Percentiles rank a stretch among this genome's conserved stretches.
Evolutionary conservation across 2,329 filamentous ascomycete genomes (phyloP).

Genomic region (Escovopsis sp.): DNA sequence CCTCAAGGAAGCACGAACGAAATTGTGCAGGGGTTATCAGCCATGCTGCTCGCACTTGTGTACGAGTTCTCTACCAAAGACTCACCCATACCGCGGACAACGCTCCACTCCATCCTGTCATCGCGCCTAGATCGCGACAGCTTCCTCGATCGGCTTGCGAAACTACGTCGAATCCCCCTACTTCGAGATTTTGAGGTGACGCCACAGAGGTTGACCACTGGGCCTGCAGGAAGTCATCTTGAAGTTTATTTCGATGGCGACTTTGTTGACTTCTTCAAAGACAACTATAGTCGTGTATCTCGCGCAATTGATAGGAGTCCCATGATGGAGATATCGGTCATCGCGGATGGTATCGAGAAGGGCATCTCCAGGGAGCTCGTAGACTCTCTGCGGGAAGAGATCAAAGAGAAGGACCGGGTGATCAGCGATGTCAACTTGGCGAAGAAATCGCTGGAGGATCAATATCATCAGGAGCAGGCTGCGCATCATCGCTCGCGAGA

Average conservation of each 20-base stretch:
- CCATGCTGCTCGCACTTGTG: constrained; percentile 70
- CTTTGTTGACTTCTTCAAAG: constrained; percentile 90
- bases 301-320: constrained; percentile 85
- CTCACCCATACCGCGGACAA: constrained; percentile 72
- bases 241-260: constrained; percentile 74
- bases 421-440: constrained; percentile 33
- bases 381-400: constrained; percentile 64
- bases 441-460: constrained; percentile 32
- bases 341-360: constrained; percentile 67
- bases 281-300: constrained; percentile 77
- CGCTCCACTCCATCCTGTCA: constrained; percentile 63
- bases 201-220: constrained; percentile 48
- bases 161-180: constrained; percentile 60
- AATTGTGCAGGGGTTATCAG: constrained; percentile 68
- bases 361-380: constrained; percentile 90
- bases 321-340: constrained; percentile 67
- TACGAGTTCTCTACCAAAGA: constrained; percentile 98
- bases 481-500: constrained; percentile 56
- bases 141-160: constrained; percentile 70
- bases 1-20: constrained; percentile 37
- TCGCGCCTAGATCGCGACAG: constrained; percentile 70
- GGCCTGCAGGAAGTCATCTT: constrained; percentile 40
- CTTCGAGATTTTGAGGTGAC: constrained; percentile 84
- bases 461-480: constrained; percentile 56
- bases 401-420: constrained; percentile 53